Percentiles rank a stretch among this genome's conserved stretches.
Conservation (phyloP, 169 alveolate genomes). For the Babesia bovis region DNA sequence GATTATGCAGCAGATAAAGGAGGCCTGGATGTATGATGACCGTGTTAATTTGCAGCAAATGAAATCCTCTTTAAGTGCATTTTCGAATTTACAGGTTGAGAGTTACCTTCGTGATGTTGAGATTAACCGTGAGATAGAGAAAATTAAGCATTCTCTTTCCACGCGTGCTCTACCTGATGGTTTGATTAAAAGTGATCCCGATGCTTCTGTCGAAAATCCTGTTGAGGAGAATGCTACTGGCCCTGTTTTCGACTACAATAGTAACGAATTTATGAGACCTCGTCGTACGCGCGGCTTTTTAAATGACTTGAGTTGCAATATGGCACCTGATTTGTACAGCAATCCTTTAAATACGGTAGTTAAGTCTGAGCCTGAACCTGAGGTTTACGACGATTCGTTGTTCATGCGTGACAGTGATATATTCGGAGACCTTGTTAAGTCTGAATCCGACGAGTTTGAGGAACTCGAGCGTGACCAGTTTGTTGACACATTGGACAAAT, state of each 20-base stretch:
- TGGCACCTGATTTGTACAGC: conserved; percentile 20
- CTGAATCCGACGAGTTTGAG: conserved; percentile 34
- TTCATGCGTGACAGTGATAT: conserved; percentile 51
- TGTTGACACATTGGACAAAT: neutral
- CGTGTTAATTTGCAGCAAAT: conserved; percentile 74
- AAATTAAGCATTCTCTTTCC: conserved; percentile 71
- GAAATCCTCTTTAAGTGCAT: conserved; percentile 77
- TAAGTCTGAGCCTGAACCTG: neutral
- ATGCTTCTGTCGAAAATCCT: neutral
- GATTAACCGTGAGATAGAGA: conserved; percentile 82
- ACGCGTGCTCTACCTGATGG: conserved; percentile 30
- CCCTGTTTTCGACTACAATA: conserved; percentile 47
- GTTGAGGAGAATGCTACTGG: neutral
- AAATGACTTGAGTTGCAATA: conserved; percentile 28
- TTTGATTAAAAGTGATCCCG: neutral
- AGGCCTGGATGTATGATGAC: conserved; percentile 76
- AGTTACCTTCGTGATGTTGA: conserved; percentile 79
- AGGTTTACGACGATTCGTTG: conserved; percentile 26
- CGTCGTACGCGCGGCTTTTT: conserved; percentile 28
- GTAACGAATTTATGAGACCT: neutral
- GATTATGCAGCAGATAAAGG: conserved; percentile 79
- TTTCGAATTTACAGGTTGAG: conserved; percentile 81
- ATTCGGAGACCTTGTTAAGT: conserved; percentile 47
- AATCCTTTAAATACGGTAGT: neutral
- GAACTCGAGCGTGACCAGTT: neutral